Evolutionary conservation across 2,329 filamentous ascomycete species (phyloP).

Genomic region (Knoxdaviesia proteae): DNA sequence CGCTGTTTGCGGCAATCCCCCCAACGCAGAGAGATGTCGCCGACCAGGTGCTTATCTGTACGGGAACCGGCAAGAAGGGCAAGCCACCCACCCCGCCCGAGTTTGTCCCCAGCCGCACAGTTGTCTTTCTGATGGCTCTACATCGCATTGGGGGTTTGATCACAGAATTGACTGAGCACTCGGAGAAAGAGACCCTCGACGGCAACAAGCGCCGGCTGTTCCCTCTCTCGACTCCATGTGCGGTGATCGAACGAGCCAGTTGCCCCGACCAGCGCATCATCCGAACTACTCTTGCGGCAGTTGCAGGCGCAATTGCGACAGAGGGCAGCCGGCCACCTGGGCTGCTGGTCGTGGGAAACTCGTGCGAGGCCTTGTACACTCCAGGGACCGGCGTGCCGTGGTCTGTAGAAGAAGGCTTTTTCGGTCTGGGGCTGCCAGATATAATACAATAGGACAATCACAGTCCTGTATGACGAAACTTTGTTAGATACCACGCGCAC

Average conservation of each 20-base stretch:
- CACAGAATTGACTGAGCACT: slow-evolving; percentile 38
- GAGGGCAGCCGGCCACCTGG: slow-evolving; percentile 82
- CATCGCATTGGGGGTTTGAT: slow-evolving; percentile 64
- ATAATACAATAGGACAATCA: too few species aligned
- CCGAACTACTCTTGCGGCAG: slow-evolving; percentile 60
- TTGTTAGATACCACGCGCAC: too few species aligned
- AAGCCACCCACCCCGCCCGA: slow-evolving; percentile 62
- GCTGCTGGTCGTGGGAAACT: slow-evolving; percentile 62
- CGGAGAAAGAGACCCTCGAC: slow-evolving; percentile 13
- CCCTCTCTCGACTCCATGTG: slow-evolving; percentile 65
- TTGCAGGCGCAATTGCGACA: slow-evolving; percentile 65
- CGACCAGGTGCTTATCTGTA: slow-evolving; percentile 91
- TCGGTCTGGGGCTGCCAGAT: slow-evolving; percentile 36
- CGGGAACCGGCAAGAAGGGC: slow-evolving; percentile 83
- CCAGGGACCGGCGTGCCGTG: slow-evolving; percentile 41
- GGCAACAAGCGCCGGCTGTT: slow-evolving; percentile 26
- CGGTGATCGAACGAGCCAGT: slow-evolving; percentile 80
- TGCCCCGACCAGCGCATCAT: slow-evolving; percentile 91
- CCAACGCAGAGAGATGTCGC: slow-evolving; percentile 75
- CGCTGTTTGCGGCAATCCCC: slow-evolving; percentile 74
- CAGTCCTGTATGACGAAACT: too few species aligned
- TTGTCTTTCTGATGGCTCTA: slow-evolving; percentile 87
- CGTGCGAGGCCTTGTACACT: slow-evolving; percentile 57
- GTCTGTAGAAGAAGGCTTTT: slow-evolving; percentile 75
- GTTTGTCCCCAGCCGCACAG: slow-evolving; percentile 56